A percentile compares a stretch with the other conserved stretches of the same genome.
Conservation (phyloP, 2,329 filamentous ascomycete genomes). For the Cordyceps tenuipes region DNA sequence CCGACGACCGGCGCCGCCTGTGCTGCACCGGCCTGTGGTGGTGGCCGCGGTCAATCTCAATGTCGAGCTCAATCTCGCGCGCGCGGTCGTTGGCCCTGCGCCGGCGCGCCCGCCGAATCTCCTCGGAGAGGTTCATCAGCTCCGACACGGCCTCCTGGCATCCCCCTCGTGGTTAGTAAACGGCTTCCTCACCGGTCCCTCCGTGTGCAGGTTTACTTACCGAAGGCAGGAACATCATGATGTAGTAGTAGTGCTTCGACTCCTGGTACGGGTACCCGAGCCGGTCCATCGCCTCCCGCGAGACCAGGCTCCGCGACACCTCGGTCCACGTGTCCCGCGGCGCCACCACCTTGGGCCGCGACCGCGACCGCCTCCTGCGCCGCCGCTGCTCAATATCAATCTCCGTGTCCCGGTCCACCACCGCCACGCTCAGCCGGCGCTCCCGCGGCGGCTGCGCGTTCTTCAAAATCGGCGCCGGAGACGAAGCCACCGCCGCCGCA, state of each 20-base stretch:
- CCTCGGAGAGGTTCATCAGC: constrained; percentile 7
- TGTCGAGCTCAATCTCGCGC: constrained; percentile 8
- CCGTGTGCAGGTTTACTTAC: too few relatives aligned
- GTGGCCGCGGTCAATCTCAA: constrained; percentile 9
- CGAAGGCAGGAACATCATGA: constrained; percentile 81
- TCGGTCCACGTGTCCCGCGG: constrained; percentile 83
- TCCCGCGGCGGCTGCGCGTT: constrained; percentile 18
- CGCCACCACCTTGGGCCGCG: constrained; percentile 31
- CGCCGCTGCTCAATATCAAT: constrained; percentile 44
- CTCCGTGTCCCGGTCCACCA: constrained; percentile 37
- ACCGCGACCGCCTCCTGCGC: constrained; percentile 40
- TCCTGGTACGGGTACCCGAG: constrained; percentile 85
- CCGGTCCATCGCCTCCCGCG: constrained; percentile 76
- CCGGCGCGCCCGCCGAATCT: not conserved
- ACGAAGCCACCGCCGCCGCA: constrained; percentile 16
- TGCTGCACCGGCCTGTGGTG: not conserved
- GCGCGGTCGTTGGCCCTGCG: not conserved
- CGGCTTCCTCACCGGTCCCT: too few relatives aligned
- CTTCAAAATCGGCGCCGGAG: constrained; percentile 14
- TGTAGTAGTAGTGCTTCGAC: constrained; percentile 81
- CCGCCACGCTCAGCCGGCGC: constrained; percentile 36
- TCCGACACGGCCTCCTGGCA: not conserved
- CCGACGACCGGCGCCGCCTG: not conserved
- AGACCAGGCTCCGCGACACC: constrained; percentile 86
- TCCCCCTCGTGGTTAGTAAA: not conserved